These are phyloP conservation scores for Tetracentron sinense DNA, from an alignment of 164 flowering plant genomes.

Conservation along the genomic window DNA sequence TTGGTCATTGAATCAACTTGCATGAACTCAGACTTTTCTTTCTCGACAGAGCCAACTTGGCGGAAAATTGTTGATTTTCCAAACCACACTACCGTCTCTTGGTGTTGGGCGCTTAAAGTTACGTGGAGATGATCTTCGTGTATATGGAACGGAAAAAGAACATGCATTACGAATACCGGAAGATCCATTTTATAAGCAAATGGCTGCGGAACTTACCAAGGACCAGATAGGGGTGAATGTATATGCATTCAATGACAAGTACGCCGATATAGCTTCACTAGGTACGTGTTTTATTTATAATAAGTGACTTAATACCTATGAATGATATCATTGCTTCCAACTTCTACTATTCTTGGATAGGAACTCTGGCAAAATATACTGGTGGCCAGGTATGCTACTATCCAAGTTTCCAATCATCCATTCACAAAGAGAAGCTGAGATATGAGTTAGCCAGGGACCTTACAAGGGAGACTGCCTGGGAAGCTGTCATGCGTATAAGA, in stretches of 20 bases:
- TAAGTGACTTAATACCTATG: background rate
- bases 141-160: slow-evolving; percentile 94
- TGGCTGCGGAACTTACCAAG: slow-evolving; percentile 95
- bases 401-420: slow-evolving; percentile 61
- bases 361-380: slow-evolving; percentile 89
- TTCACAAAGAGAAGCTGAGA: slow-evolving; percentile 69
- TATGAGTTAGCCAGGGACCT: slow-evolving; percentile 89
- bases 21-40: slow-evolving; percentile 1
- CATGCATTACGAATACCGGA: slow-evolving; percentile 70
- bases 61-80: slow-evolving; percentile 88
- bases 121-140: slow-evolving; percentile 90
- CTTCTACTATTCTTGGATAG: slow-evolving; percentile 27
- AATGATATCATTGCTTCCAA: background rate
- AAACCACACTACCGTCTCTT: slow-evolving; percentile 83
- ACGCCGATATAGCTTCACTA: slow-evolving; percentile 88
- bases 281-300: slow-evolving; percentile 37
- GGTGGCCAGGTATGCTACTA: slow-evolving; percentile 95
- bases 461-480: slow-evolving; percentile 98
- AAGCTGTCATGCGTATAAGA: slow-evolving; percentile 94
- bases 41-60: slow-evolving; percentile 83
- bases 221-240: slow-evolving; percentile 78
- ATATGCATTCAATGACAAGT: slow-evolving; percentile 92
- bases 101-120: slow-evolving; percentile 87
- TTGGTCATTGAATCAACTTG: background rate
- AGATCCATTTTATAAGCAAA: slow-evolving; percentile 95